Evolutionary conservation across 805 yeast species (phyloP), one percentile per base, ranked within the genome.

Genomic region (Hemisphaericaspora nanyangensis): DNA sequence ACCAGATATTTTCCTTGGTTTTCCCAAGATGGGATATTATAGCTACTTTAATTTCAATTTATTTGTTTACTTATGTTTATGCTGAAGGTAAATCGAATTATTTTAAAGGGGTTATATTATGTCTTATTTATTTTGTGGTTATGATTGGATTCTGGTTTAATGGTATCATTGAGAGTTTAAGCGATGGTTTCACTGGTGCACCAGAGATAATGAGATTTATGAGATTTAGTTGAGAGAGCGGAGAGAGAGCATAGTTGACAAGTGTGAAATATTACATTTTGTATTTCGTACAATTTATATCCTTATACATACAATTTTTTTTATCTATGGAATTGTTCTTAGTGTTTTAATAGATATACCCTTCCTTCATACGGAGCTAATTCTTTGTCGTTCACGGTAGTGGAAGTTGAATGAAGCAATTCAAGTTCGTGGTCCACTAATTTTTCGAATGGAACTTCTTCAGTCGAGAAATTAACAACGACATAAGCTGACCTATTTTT

Each of bases 71-170:
- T 1, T 91, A 93, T 60, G 78, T 93, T 40, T 93, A 93, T 59
- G 95, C 96, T 0, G 99, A 93, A 57, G 99, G 99, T 2, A 89
- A 90, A 56, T 84, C 95, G 22, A 93, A 93, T 58, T 93, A 93
- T 59, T 91, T 93, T 74, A 93, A 93, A 60, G 98, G 99, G 1
- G 82, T 90, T 12, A 87, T 93, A 48, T 66, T 91, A 56, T 78
- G 91, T 10, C 73, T 93, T 46, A 73, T 86, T 24, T 91, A 91
- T 56, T 54, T 79, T 27, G 87, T 86, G 25, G 79, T 86, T 7
- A 65, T 87, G 39, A 66, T 79, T 35, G 99, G 98, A 0, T 90
- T 91, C 61, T 89, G 79, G 68, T 79, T 84, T 49, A 77, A 68
- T 44, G 71, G 65, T 45, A 52, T 56, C 32, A 62, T 68, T 18